Evolutionary conservation across 768 basidiomycete species (phyloP).

Genomic region (Jaapia argillacea): DNA sequence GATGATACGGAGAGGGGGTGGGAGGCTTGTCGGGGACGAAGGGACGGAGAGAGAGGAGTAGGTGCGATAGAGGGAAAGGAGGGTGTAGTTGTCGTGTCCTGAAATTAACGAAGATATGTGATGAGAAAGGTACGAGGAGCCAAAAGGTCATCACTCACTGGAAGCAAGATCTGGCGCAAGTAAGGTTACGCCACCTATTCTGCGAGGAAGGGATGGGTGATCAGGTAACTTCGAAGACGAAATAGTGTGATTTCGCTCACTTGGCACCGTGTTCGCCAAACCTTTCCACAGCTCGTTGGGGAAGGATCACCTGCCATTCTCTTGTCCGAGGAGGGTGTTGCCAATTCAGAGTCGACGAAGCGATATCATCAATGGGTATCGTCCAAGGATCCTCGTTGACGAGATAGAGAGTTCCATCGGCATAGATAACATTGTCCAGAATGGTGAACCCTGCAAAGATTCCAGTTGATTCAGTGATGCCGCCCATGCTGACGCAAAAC

Average conservation of each 20-base stretch:
- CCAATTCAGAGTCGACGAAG: constrained; percentile 24
- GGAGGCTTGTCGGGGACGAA: constrained; percentile 10
- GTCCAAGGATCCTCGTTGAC: constrained; percentile 54
- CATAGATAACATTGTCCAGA: constrained; percentile 71
- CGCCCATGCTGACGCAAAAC: background rate
- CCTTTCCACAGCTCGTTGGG: constrained; percentile 31
- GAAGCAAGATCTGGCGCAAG: constrained; percentile 43
- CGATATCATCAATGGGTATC: constrained; percentile 53
- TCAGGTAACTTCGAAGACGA: constrained; percentile 8
- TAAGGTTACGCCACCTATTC: constrained; percentile 61
- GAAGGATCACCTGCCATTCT: constrained; percentile 54
- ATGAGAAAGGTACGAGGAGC: no score
- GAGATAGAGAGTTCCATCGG: constrained; percentile 63
- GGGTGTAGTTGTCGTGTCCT: constrained; percentile 50
- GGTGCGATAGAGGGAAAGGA: constrained; percentile 64
- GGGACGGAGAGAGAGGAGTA: constrained; percentile 12
- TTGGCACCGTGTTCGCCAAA: constrained; percentile 45
- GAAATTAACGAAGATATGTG: no score
- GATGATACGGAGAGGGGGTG: constrained; percentile 64
- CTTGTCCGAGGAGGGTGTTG: constrained; percentile 33
- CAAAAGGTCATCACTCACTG: constrained; percentile 23
- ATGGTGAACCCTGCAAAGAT: constrained; percentile 62
- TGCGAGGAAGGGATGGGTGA: constrained; percentile 8
- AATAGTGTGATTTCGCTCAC: no score
- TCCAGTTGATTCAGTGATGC: constrained; percentile 2